Conservation (phyloP, 305 asterid species). For the Caryopteris hybrid region DNA sequence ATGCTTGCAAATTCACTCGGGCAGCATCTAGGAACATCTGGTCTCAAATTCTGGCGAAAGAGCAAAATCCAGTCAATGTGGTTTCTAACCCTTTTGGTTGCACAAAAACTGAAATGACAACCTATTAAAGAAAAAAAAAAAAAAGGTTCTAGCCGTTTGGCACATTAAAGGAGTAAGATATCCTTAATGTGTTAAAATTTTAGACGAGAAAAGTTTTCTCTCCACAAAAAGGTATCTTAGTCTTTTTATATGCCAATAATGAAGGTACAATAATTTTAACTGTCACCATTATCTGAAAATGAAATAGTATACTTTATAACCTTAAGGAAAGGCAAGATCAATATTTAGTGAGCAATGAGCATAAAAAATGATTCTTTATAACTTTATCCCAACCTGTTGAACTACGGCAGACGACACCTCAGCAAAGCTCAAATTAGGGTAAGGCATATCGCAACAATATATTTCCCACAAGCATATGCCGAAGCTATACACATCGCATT, state of each 20-base stretch:
- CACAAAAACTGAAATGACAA: no score
- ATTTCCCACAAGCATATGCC: slow-evolving; percentile 52
- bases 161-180: background rate
- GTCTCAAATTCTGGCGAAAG: slow-evolving; percentile 28
- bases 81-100: background rate
- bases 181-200: background rate
- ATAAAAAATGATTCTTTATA: background rate
- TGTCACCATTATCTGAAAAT: background rate
- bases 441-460: slow-evolving; percentile 41
- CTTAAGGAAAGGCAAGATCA: background rate
- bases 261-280: no score
- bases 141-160: background rate
- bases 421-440: slow-evolving; percentile 38
- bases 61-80: background rate
- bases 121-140: no score
- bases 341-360: background rate
- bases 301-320: background rate
- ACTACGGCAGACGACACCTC: slow-evolving; percentile 44
- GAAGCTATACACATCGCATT: slow-evolving; percentile 42
- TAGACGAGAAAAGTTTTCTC: background rate
- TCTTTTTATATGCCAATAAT: no score
- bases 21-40: slow-evolving; percentile 44
- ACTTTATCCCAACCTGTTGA: slow-evolving; percentile 25
- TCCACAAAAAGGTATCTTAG: no score
- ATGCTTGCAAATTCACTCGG: slow-evolving; percentile 34